Percentiles rank a stretch among this genome's conserved stretches.
Conservation (phyloP, 2,329 filamentous ascomycete genomes). For the Stemphylium lycopersici region DNA sequence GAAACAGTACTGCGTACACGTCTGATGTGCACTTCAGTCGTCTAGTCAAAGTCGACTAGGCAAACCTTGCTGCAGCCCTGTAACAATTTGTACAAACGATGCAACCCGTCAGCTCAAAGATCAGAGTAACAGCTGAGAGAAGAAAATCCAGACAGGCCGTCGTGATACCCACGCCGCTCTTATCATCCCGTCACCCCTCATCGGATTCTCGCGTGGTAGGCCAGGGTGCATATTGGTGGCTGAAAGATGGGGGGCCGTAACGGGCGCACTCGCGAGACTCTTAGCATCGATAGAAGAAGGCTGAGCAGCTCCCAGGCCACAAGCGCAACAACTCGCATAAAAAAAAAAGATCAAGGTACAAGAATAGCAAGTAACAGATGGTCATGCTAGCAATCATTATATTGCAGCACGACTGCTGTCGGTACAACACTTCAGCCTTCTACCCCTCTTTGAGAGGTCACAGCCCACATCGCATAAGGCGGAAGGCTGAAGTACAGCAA, state of each 20-base stretch:
- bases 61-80: not conserved
- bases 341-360: not conserved
- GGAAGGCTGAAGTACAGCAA: not conserved
- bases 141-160: not conserved
- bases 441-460: not conserved
- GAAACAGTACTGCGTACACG: no score
- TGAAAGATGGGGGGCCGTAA: slow-evolving; percentile 13
- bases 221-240: slow-evolving; percentile 9
- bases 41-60: not conserved
- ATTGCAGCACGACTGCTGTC: not conserved
- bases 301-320: not conserved
- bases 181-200: not conserved
- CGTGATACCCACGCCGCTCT: not conserved
- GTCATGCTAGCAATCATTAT: not conserved
- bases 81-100: not conserved
- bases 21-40: not conserved
- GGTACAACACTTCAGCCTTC: not conserved
- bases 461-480: not conserved
- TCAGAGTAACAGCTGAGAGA: not conserved
- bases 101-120: not conserved
- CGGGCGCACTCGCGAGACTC: slow-evolving; percentile 2
- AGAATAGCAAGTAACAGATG: not conserved
- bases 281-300: not conserved
- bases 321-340: not conserved
- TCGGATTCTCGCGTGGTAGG: not conserved